Conservation (phyloP, 1,284 basidiomycete species). For the Fomitopsis palustris region DNA sequence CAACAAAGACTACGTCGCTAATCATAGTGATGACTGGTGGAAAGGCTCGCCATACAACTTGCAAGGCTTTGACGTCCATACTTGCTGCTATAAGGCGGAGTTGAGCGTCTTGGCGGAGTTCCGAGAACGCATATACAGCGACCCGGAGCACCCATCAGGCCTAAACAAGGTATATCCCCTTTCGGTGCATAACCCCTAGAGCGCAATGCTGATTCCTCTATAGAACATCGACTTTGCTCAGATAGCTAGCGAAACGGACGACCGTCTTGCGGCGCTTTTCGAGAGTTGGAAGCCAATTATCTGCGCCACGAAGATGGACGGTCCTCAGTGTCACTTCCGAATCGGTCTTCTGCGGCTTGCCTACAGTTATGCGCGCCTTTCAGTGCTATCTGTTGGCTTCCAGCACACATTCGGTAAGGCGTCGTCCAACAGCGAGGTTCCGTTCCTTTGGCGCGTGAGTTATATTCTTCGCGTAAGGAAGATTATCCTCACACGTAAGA, state of each 20-base stretch:
- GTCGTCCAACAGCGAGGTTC: slow-evolving; percentile 47
- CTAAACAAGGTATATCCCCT: slow-evolving; percentile 55
- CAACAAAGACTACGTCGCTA: slow-evolving; percentile 71
- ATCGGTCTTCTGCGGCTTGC: slow-evolving; percentile 60
- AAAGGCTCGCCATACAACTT: slow-evolving; percentile 62
- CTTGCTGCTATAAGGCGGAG: slow-evolving; percentile 71
- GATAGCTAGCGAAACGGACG: slow-evolving; percentile 65
- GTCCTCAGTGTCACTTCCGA: slow-evolving; percentile 55
- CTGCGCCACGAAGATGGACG: slow-evolving; percentile 47
- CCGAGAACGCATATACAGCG: slow-evolving; percentile 59
- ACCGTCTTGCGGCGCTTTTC: slow-evolving; percentile 50
- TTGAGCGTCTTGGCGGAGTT: slow-evolving; percentile 63
- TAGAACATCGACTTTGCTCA: slow-evolving; percentile 60
- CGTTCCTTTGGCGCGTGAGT: slow-evolving; percentile 65
- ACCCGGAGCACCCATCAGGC: slow-evolving; percentile 70
- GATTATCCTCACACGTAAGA: background rate
- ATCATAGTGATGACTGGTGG: slow-evolving; percentile 76
- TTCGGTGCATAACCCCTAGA: background rate
- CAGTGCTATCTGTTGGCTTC: slow-evolving; percentile 72
- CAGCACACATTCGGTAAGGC: slow-evolving; percentile 67
- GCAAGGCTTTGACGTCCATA: slow-evolving; percentile 71
- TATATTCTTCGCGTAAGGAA: background rate
- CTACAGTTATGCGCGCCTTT: slow-evolving; percentile 65
- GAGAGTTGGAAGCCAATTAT: slow-evolving; percentile 50
- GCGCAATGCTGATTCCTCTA: background rate